phyloP scores from a whole-genome alignment of 306 rosid genomes.

The Abrus pulchellus region DNA sequence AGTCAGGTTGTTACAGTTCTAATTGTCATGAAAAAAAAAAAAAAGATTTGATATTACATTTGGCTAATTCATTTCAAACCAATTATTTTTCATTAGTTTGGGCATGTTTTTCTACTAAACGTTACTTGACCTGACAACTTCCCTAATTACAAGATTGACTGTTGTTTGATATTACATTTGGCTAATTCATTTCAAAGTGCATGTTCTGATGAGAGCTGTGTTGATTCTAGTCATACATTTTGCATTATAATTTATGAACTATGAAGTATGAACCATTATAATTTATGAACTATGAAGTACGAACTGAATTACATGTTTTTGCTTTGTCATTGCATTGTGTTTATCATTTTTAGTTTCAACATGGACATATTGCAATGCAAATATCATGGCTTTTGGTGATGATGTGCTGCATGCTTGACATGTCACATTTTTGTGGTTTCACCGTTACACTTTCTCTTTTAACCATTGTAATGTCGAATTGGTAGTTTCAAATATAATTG shows the following conservation, averaged over 20 bases:
- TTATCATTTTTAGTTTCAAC: conserved; percentile 2
- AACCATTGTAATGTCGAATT: not conserved
- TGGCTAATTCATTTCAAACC: too few species aligned
- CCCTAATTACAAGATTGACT: too few species aligned
- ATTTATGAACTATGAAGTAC: too few species aligned
- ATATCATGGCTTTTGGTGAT: not conserved
- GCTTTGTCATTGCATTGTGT: conserved; percentile 16
- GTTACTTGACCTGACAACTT: too few species aligned
- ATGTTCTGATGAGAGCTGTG: not conserved
- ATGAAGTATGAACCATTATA: not conserved
- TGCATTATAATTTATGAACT: not conserved
- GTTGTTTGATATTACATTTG: not conserved
- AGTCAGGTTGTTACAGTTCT: too few species aligned
- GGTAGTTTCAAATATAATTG: not conserved
- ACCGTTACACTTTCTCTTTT: conserved; percentile 1
- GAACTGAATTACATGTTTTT: not conserved
- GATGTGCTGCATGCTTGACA: not conserved
- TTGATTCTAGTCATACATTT: not conserved
- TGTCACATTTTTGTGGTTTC: not conserved
- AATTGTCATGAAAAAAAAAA: too few species aligned
- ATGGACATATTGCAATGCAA: conserved; percentile 7
- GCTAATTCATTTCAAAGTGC: not conserved
- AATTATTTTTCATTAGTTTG: too few species aligned
- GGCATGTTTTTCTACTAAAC: too few species aligned
- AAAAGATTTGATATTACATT: too few species aligned